Conservation (phyloP, 2,329 filamentous ascomycete genomes). For the Colletotrichum sidae region DNA sequence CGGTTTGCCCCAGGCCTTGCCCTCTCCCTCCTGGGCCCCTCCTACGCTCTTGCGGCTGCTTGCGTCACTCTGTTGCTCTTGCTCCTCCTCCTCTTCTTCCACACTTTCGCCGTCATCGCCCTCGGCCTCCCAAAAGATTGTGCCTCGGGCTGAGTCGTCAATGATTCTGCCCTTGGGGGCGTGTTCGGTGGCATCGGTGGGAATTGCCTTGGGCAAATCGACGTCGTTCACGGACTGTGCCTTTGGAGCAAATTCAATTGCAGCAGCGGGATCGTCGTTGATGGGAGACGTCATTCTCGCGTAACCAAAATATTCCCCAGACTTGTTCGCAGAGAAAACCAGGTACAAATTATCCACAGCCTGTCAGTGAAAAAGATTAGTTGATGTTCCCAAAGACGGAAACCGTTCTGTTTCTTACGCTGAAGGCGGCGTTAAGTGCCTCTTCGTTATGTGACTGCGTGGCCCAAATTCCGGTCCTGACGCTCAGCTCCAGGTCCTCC, state of each 20-base stretch:
- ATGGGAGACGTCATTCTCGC: constrained; percentile 90
- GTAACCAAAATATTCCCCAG: constrained; percentile 96
- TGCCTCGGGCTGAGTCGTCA: constrained; percentile 91
- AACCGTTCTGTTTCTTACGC: constrained; percentile 63
- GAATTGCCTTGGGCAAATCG: constrained; percentile 82
- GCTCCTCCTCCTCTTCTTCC: constrained; percentile 60
- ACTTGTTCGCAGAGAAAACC: constrained; percentile 97
- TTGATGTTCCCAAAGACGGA: too few species aligned
- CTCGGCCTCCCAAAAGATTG: constrained; percentile 95
- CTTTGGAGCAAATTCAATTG: constrained; percentile 76
- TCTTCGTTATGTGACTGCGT: constrained; percentile 95
- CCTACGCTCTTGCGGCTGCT: constrained; percentile 44
- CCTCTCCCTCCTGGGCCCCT: constrained; percentile 53
- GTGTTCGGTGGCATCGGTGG: constrained; percentile 80
- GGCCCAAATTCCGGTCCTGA: constrained; percentile 90
- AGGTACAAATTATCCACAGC: constrained; percentile 86
- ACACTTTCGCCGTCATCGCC: constrained; percentile 61
- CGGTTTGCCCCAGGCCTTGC: constrained; percentile 87
- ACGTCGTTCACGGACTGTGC: constrained; percentile 67
- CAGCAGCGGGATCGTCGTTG: constrained; percentile 77
- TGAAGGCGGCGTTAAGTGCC: constrained; percentile 83
- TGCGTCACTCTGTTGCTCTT: constrained; percentile 52
- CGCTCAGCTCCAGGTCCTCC: constrained; percentile 89
- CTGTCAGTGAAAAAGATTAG: constrained; percentile 55
- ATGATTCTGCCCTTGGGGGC: constrained; percentile 89